Evolutionary conservation across 768 basidiomycete species (phyloP).

Genomic region (Hygrophoropsis aurantiaca): DNA sequence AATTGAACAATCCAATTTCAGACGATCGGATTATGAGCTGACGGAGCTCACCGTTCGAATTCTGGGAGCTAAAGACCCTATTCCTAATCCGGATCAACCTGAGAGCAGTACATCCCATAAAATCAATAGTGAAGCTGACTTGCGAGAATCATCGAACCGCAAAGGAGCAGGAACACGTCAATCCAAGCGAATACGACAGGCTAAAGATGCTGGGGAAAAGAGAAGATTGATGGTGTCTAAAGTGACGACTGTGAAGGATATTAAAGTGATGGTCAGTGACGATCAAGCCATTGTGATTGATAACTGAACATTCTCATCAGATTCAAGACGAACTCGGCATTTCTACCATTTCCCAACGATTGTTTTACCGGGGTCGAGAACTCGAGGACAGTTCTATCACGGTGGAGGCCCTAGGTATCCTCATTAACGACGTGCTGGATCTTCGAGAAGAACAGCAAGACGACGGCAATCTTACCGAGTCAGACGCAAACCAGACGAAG

Average conservation of each 20-base stretch:
- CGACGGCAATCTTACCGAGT: constrained; percentile 51
- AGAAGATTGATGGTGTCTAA: constrained; percentile 59
- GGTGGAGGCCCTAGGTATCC: constrained; percentile 52
- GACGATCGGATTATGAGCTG: constrained; percentile 48
- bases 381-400: constrained; percentile 58
- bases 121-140: background rate
- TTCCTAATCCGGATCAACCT: constrained; percentile 23
- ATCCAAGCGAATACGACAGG: constrained; percentile 68
- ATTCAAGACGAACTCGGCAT: constrained; percentile 61
- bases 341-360: constrained; percentile 74
- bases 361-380: constrained; percentile 63
- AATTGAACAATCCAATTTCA: constrained; percentile 13
- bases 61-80: constrained; percentile 30
- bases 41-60: constrained; percentile 64
- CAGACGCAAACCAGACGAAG: constrained; percentile 41
- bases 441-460: constrained; percentile 64
- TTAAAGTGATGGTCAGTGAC: constrained; percentile 65
- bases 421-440: constrained; percentile 66
- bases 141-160: no score
- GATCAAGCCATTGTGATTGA: constrained; percentile 1
- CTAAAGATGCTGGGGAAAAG: constrained; percentile 48
- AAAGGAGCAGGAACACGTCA: constrained; percentile 50
- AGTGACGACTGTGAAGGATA: constrained; percentile 70
- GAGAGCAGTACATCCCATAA: background rate
- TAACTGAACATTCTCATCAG: constrained; percentile 34